Base-by-base conservation (phyloP, 306 rosid species). In the Canavalia ensiformis region DNA sequence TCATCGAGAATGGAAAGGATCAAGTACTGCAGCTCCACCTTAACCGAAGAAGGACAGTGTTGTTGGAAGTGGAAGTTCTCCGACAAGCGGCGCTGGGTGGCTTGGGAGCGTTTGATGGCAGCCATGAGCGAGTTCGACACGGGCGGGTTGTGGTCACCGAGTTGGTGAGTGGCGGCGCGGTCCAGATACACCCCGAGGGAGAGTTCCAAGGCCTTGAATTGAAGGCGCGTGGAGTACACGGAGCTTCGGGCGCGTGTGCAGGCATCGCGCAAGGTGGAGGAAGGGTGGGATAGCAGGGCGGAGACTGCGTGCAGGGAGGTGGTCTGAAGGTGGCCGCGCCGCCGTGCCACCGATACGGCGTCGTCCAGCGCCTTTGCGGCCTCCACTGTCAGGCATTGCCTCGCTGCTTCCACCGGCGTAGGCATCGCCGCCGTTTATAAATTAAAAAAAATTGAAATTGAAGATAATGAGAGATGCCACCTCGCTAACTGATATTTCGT, bases 111-210 rank as follows among this genome's bases (percentile, higher is more conserved):
- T 37, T 37, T 37, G 41, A 37, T 37, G 41, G 41, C 41, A 1
- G 41, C 41, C 41, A 37, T 59, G n/a, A 59, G 65, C 0, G 65
- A 59, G 41, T 59, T 59, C 65, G 65, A 59, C 65, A 59, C 41
- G 7, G 65, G 65, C n/a, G 65, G 65, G 12, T 31, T 4, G 41
- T 59, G 39, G 2, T 6, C n/a, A 39, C 37, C 65, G 41, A 2
- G 9, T 34, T 29, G 6, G 35, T 8, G 6, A 37, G 31, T 37
- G 18, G 65, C 3, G 1, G 37, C 41, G 6, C 65, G n/a, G 41
- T 59, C 65, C 7, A 59, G 65, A 1, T 39, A 59, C 65, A 59
- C 41, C 3, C 65, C 9, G 18, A 59, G 41, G 41, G 65, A 59
- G 41, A 59, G 65, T 9, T 59, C 65, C 1, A 59, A 37, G n/a